These are phyloP conservation scores for Adansonia grandidieri DNA, from an alignment of 441 rosid genomes.

Conservation along the genomic window DNA sequence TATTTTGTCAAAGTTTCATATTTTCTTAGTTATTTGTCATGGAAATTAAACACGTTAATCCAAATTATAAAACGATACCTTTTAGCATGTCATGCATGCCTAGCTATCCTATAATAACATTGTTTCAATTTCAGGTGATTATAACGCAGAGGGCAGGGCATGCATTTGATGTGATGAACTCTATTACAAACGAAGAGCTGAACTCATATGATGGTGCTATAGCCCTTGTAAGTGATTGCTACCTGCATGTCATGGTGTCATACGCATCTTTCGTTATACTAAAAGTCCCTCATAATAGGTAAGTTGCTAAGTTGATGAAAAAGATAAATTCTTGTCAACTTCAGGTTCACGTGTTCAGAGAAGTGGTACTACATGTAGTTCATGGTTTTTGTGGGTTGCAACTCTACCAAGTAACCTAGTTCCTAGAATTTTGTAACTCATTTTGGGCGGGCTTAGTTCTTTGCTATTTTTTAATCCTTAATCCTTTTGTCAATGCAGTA, in stretches of 20 bases:
- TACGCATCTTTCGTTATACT: neutral
- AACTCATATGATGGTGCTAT: slow-evolving; percentile 76
- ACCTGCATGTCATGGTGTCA: slow-evolving; percentile 15
- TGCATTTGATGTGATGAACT: slow-evolving; percentile 80
- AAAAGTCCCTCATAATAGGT: neutral
- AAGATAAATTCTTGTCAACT: slow-evolving; percentile 16
- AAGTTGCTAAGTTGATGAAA: slow-evolving; percentile 12
- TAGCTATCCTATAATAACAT: neutral
- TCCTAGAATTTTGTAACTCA: neutral
- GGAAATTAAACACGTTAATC: neutral
- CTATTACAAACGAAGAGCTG: slow-evolving; percentile 64
- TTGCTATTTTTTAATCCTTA: neutral
- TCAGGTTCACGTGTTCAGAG: neutral
- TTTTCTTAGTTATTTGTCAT: neutral
- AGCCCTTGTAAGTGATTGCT: slow-evolving; percentile 69
- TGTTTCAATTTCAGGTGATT: slow-evolving; percentile 59
- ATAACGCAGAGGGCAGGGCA: slow-evolving; percentile 87
- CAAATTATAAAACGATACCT: neutral
- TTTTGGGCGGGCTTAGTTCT: neutral
- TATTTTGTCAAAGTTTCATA: slow-evolving; percentile 37
- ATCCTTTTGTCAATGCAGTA: neutral
- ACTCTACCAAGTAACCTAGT: neutral
- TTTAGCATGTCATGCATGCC: neutral
- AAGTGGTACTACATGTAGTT: neutral
- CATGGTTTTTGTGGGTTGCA: slow-evolving; percentile 7